phyloP scores from a whole-genome alignment of 805 yeast species.

The Teunomyces tritomae region DNA sequence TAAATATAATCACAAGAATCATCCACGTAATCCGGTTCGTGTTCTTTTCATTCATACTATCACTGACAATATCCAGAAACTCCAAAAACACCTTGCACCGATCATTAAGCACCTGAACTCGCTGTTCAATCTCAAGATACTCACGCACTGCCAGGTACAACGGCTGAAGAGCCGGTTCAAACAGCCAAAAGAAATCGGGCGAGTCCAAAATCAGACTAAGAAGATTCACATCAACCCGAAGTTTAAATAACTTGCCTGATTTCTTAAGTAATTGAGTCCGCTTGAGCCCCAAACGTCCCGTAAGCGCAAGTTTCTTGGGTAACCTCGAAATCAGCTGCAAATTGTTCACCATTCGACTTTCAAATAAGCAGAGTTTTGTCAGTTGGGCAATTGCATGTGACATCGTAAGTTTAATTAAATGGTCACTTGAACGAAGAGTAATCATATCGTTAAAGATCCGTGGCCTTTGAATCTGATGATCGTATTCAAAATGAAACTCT shows the following conservation, averaged over 20 bases:
- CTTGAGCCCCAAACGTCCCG: conserved; percentile 82
- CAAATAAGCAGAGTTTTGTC: conserved; percentile 86
- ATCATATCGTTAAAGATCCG: conserved; percentile 92
- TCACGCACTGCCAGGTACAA: conserved; percentile 85
- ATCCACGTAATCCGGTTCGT: conserved; percentile 91
- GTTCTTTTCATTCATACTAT: conserved; percentile 88
- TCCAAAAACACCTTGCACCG: conserved; percentile 92
- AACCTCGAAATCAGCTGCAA: conserved; percentile 82
- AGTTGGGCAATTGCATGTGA: conserved; percentile 97
- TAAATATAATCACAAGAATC: conserved; percentile 75
- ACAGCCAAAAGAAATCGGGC: conserved; percentile 94
- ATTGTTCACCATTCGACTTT: conserved; percentile 82
- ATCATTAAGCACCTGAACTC: conserved; percentile 91
- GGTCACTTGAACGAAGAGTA: conserved; percentile 87
- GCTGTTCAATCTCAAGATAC: conserved; percentile 89
- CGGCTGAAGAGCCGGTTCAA: conserved; percentile 93
- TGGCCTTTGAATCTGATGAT: conserved; percentile 58
- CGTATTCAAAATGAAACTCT: conserved; percentile 76
- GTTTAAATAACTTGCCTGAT: conserved; percentile 84
- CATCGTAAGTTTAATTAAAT: conserved; percentile 85
- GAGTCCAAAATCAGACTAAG: conserved; percentile 90
- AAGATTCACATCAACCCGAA: conserved; percentile 89
- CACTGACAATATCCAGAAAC: conserved; percentile 88
- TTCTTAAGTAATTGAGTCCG: conserved; percentile 82
- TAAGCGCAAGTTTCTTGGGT: conserved; percentile 85